A percentile compares a stretch with the other conserved stretches of the same genome.
Conservation (phyloP, 2,329 filamentous ascomycete species). For the Cordyceps cateniannulata region DNA sequence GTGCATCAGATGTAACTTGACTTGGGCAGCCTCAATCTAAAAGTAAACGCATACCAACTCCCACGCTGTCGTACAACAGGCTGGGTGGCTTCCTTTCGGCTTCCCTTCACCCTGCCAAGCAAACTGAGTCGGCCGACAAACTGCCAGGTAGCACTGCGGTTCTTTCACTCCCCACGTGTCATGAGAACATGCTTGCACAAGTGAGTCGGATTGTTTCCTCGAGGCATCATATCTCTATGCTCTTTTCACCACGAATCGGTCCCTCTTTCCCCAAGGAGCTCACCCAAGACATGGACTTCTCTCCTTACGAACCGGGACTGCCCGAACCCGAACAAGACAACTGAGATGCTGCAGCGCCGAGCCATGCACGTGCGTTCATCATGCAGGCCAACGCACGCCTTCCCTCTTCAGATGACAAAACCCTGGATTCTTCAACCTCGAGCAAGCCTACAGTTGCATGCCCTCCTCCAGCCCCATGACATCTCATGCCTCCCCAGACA, state of each 20-base stretch:
- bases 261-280: neutral
- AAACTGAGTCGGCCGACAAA: neutral
- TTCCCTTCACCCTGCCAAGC: neutral
- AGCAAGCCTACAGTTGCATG: neutral
- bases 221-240: constrained; percentile 3
- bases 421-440: neutral
- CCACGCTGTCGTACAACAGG: neutral
- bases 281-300: neutral
- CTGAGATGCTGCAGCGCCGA: neutral
- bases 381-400: constrained; percentile 1
- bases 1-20: too few species aligned
- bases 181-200: neutral
- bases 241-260: neutral
- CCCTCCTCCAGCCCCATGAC: neutral
- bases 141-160: neutral
- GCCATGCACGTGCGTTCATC: neutral
- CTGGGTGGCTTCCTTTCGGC: neutral
- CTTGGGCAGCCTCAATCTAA: neutral
- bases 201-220: neutral
- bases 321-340: neutral
- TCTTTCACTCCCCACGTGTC: neutral
- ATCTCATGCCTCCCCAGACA: neutral
- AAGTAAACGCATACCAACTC: neutral
- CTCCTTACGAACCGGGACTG: neutral
- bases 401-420: neutral